These are phyloP conservation scores for Aureobasidium uvarum DNA, from an alignment of 2,329 filamentous ascomycete species.

Conservation along the genomic window DNA sequence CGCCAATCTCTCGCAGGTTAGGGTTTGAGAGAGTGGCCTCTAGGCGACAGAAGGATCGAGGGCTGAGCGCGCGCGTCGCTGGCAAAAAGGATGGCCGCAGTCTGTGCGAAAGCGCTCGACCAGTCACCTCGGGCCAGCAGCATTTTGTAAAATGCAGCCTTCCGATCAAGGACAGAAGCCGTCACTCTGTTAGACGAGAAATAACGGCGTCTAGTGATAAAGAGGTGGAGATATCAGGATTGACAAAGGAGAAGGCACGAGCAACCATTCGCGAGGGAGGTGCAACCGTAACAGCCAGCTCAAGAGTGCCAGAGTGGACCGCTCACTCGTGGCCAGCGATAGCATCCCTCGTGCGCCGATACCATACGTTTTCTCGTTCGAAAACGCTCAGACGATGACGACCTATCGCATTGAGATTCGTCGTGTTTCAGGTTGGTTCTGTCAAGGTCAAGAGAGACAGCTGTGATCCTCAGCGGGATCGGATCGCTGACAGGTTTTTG, in stretches of 20 bases:
- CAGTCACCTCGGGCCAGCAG: conserved; percentile 12
- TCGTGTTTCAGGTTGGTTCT: conserved; percentile 15
- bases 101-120: conserved; percentile 20
- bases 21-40: background rate
- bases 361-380: conserved; percentile 12
- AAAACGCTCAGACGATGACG: conserved; percentile 8
- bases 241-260: conserved; percentile 22
- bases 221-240: conserved; percentile 21
- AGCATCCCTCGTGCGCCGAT: conserved; percentile 16
- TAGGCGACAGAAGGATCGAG: background rate
- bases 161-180: conserved; percentile 10
- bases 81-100: conserved; percentile 23
- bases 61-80: conserved; percentile 15
- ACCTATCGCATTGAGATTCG: conserved; percentile 8
- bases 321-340: conserved; percentile 19
- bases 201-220: conserved; percentile 22
- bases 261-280: background rate
- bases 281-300: background rate
- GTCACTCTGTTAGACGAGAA: conserved; percentile 2
- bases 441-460: conserved; percentile 3
- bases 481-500: conserved; percentile 13
- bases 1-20: conserved; percentile 4
- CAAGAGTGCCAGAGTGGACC: background rate
- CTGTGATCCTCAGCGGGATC: conserved; percentile 15
- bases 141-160: conserved; percentile 1